phyloP scores from a whole-genome alignment of 164 flowering plant genomes.

The Hamamelis virginiana region DNA sequence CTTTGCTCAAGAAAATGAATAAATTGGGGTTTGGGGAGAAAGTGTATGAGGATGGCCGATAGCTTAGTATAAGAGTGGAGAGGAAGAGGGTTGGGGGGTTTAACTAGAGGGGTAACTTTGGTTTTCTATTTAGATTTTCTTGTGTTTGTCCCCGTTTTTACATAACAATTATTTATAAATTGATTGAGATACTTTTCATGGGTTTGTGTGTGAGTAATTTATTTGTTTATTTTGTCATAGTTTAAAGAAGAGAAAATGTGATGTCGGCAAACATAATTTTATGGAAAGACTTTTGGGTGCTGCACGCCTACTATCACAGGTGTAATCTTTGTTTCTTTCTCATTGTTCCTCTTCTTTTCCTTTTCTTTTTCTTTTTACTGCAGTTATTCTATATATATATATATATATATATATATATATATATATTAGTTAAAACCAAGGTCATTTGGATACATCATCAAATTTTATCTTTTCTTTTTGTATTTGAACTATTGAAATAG shows the following conservation, averaged over 20 bases:
- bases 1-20: no score
- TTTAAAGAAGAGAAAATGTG: slow-evolving; percentile 57
- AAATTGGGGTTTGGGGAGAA: no score
- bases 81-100: no score
- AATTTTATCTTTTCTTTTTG: no score
- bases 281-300: slow-evolving; percentile 73
- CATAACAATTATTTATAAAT: background rate
- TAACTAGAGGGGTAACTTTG: background rate
- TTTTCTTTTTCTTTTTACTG: background rate
- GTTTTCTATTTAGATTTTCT: background rate
- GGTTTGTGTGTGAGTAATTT: background rate
- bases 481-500: no score
- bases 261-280: slow-evolving; percentile 50
- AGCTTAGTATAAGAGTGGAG: background rate
- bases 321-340: slow-evolving; percentile 11
- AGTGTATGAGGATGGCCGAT: no score
- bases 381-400: background rate
- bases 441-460: no score
- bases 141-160: background rate
- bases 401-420: no score
- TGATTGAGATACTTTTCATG: background rate
- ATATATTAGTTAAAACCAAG: no score
- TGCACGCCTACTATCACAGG: slow-evolving; percentile 72
- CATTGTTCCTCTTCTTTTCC: background rate
- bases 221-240: slow-evolving; percentile 27